phyloP scores from a whole-genome alignment of 768 basidiomycete species.

The Xerocomellus chrysenteron region DNA sequence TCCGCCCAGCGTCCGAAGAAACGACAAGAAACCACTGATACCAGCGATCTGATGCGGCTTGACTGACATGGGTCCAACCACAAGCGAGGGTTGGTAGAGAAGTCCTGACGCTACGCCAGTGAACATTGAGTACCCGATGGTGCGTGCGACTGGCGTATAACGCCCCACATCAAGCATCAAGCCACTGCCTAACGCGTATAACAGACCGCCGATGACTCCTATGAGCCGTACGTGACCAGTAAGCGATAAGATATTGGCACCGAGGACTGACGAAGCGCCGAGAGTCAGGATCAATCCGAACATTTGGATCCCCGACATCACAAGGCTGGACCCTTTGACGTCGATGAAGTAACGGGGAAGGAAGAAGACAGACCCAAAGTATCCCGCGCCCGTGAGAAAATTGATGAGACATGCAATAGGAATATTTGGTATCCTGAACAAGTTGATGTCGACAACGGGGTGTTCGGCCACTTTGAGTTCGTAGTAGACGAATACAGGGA shows the following conservation, averaged over 20 bases:
- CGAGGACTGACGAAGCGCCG: constrained; percentile 35
- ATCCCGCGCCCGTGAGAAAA: constrained; percentile 38
- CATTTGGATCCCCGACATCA: constrained; percentile 37
- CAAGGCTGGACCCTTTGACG: constrained; percentile 32
- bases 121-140: constrained; percentile 33
- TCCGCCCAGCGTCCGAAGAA: constrained; percentile 34
- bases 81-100: constrained; percentile 35
- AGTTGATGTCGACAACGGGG: constrained; percentile 34
- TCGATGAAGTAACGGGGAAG: constrained; percentile 41
- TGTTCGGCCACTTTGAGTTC: constrained; percentile 34
- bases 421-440: constrained; percentile 36
- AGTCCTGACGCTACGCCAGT: constrained; percentile 34
- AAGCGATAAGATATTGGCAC: constrained; percentile 34
- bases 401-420: constrained; percentile 37
- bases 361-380: constrained; percentile 38
- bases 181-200: constrained; percentile 34
- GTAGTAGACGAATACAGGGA: constrained; percentile 36
- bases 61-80: constrained; percentile 37
- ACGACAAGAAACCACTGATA: constrained; percentile 37
- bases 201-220: constrained; percentile 29
- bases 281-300: constrained; percentile 34
- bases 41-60: constrained; percentile 34
- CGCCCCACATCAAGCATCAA: constrained; percentile 35
- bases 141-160: constrained; percentile 25
- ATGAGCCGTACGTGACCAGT: constrained; percentile 33